Percentiles rank a stretch among this genome's conserved stretches.
These are phyloP conservation scores for Fusarium sublunatum DNA, from an alignment of 2,329 filamentous ascomycete genomes.

Conservation along the genomic window DNA sequence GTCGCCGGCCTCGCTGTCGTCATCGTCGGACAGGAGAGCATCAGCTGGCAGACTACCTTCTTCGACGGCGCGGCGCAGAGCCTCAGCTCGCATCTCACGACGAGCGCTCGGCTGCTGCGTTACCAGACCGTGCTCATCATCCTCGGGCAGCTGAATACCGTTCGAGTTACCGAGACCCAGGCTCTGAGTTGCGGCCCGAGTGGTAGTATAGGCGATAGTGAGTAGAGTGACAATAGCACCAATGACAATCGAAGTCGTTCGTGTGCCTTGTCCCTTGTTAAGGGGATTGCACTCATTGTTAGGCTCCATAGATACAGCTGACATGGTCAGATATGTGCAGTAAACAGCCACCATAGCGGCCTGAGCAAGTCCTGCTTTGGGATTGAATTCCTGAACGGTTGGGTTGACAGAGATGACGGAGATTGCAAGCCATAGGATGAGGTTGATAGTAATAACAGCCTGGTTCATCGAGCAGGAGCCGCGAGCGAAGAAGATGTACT, in stretches of 20 bases:
- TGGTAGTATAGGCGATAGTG: slow-evolving; percentile 97
- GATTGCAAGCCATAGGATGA: slow-evolving; percentile 83
- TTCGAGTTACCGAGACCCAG: slow-evolving; percentile 70
- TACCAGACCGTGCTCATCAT: slow-evolving; percentile 88
- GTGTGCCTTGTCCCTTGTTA: slow-evolving; percentile 83
- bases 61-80: slow-evolving; percentile 89
- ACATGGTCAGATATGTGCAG: slow-evolving; percentile 98
- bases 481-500: slow-evolving; percentile 95
- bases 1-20: slow-evolving; percentile 72
- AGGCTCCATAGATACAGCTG: slow-evolving; percentile 97
- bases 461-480: slow-evolving; percentile 94
- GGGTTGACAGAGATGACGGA: slow-evolving; percentile 91
- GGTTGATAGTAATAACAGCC: slow-evolving; percentile 92
- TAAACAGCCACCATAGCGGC: slow-evolving; percentile 97
- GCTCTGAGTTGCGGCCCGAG: slow-evolving; percentile 91
- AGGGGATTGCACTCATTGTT: slow-evolving; percentile 96
- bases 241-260: slow-evolving; percentile 89
- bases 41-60: slow-evolving; percentile 92
- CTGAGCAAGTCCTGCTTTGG: slow-evolving; percentile 94
- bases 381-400: slow-evolving; percentile 88
- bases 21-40: slow-evolving; percentile 80
- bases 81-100: slow-evolving; percentile 92
- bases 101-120: slow-evolving; percentile 83
- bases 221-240: slow-evolving; percentile 96
- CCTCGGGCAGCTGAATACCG: slow-evolving; percentile 69